Evolutionary conservation across 2,329 filamentous ascomycete genomes (phyloP).

Genomic region (Verruconis gallopava): DNA sequence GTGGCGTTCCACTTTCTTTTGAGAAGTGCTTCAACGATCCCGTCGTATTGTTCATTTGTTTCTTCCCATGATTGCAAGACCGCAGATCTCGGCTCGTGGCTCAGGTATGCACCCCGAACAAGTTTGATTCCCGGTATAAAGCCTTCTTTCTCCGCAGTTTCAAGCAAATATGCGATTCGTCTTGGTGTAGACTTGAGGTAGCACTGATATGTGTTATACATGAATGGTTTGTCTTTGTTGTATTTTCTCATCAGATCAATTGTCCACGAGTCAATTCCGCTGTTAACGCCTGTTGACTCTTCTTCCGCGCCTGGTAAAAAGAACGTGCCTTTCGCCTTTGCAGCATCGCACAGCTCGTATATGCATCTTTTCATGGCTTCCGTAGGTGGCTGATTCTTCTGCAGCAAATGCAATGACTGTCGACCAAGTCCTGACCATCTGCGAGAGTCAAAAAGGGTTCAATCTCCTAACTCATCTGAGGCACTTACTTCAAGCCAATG

Average conservation of each 20-base stretch:
- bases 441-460: not conserved
- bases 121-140: slow-evolving; percentile 45
- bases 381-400: slow-evolving; percentile 48
- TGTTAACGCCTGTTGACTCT: slow-evolving; percentile 39
- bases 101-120: slow-evolving; percentile 44
- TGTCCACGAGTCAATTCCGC: slow-evolving; percentile 69
- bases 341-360: slow-evolving; percentile 60
- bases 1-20: slow-evolving; percentile 46
- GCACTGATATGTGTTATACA: slow-evolving; percentile 55
- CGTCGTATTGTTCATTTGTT: slow-evolving; percentile 54
- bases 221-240: slow-evolving; percentile 46
- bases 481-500: slow-evolving; percentile 38
- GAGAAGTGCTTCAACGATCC: slow-evolving; percentile 54
- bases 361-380: slow-evolving; percentile 56
- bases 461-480: not conserved
- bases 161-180: slow-evolving; percentile 34
- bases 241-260: slow-evolving; percentile 63
- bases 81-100: slow-evolving; percentile 35
- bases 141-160: slow-evolving; percentile 29
- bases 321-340: slow-evolving; percentile 53
- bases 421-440: slow-evolving; percentile 72
- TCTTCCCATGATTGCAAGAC: slow-evolving; percentile 41
- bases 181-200: slow-evolving; percentile 38
- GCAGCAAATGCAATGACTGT: slow-evolving; percentile 54
- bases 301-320: slow-evolving; percentile 84